Conservation (phyloP, 495 filamentous ascomycete genomes). For the Penicillium coprophilum region DNA sequence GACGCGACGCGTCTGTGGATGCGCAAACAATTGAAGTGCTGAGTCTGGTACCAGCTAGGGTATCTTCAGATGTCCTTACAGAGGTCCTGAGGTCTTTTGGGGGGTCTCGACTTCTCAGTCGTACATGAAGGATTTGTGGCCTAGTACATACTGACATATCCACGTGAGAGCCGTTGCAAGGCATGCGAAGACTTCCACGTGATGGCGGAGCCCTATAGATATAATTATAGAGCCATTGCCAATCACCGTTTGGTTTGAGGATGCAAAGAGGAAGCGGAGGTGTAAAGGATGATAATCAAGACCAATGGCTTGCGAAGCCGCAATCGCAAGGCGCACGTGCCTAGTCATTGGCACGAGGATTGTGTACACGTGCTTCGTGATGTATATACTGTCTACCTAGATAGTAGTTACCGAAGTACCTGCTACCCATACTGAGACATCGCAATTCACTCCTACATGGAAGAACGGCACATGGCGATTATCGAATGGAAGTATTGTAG, state of each 20-base stretch:
- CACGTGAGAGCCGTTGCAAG: background rate
- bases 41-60: background rate
- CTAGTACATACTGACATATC: background rate
- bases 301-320: background rate
- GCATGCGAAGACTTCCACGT: background rate
- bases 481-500: background rate
- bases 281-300: background rate
- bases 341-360: background rate
- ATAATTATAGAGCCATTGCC: background rate
- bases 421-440: background rate
- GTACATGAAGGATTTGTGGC: background rate
- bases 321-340: background rate
- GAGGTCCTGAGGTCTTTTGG: no score
- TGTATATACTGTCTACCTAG: background rate
- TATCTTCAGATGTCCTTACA: no score
- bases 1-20: background rate
- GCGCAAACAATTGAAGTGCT: background rate
- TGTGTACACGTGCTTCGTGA: background rate
- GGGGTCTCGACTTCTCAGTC: background rate
- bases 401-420: background rate
- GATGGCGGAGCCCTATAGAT: background rate
- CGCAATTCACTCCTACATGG: background rate
- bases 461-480: background rate
- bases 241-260: background rate
- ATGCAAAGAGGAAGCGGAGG: background rate